A percentile compares a stretch with the other conserved stretches of the same genome.
Evolutionary conservation across 371 early-diverging fungal genomes (phyloP).

Genomic region (Funneliformis caledonium): DNA sequence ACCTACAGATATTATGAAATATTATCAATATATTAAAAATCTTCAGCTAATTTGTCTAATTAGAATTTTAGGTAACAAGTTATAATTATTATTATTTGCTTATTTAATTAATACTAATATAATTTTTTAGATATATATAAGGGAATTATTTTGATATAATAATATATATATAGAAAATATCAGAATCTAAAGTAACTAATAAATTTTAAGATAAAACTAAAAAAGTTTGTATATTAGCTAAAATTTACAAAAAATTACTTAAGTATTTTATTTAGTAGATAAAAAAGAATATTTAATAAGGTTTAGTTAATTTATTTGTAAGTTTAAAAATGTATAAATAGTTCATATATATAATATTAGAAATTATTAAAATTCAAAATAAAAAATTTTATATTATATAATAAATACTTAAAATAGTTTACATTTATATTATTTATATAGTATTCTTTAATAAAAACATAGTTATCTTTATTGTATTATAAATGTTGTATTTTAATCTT

Average conservation of each 20-base stretch:
- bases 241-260: constrained; percentile 12
- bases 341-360: no score
- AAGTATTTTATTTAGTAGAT: background rate
- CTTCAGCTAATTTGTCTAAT: background rate
- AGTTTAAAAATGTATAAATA: no score
- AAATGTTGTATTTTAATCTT: no score
- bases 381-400: background rate
- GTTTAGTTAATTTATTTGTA: no score
- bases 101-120: background rate
- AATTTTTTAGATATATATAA: constrained; percentile 47
- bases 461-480: no score
- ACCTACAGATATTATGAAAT: background rate
- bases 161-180: background rate
- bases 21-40: background rate
- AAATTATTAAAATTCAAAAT: background rate
- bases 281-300: background rate
- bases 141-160: constrained; percentile 44
- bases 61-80: background rate
- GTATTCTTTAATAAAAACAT: no score
- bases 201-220: background rate
- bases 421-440: background rate
- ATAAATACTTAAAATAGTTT: no score
- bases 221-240: background rate
- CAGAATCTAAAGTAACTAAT: background rate
- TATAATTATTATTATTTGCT: background rate